Percentiles rank a stretch among this genome's conserved stretches.
These are phyloP conservation scores for Acanthamoeba quina DNA, from an alignment of 208 protist species.

Conservation along the genomic window DNA sequence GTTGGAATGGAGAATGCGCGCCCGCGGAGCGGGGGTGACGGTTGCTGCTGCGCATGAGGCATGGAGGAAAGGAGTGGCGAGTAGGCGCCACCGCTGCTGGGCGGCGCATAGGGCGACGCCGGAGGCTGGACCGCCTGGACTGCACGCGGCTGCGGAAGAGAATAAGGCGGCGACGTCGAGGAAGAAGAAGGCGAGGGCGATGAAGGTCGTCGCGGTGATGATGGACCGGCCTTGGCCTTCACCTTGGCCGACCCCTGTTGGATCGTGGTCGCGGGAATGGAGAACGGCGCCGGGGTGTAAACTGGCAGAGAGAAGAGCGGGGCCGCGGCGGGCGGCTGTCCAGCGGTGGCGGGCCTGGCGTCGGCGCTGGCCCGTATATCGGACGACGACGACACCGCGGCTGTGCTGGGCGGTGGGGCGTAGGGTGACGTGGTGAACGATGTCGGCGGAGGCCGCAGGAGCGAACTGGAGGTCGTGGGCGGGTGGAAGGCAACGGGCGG, in stretches of 20 bases:
- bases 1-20: constrained; percentile 24
- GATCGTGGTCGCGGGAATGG: constrained; percentile 26
- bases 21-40: not conserved
- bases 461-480: not conserved
- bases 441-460: not conserved
- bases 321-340: not conserved
- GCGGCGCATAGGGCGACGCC: not conserved
- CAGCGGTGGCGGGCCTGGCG: not conserved
- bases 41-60: not conserved
- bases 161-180: not conserved
- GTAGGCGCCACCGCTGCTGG: not conserved
- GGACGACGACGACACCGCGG: not conserved
- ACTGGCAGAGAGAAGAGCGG: not conserved
- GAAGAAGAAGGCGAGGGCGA: not conserved
- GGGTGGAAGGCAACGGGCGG: not conserved
- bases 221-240: not conserved
- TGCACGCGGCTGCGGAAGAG: not conserved
- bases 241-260: not conserved
- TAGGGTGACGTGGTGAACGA: not conserved
- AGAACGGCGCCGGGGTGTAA: constrained; percentile 31
- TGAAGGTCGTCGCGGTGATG: not conserved
- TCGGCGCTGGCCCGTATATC: not conserved
- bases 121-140: not conserved
- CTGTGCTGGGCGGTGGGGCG: not conserved
- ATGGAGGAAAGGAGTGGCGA: not conserved